Evolutionary conservation across 495 filamentous ascomycete genomes (phyloP).

Genomic region (Xeromyces bisporus): DNA sequence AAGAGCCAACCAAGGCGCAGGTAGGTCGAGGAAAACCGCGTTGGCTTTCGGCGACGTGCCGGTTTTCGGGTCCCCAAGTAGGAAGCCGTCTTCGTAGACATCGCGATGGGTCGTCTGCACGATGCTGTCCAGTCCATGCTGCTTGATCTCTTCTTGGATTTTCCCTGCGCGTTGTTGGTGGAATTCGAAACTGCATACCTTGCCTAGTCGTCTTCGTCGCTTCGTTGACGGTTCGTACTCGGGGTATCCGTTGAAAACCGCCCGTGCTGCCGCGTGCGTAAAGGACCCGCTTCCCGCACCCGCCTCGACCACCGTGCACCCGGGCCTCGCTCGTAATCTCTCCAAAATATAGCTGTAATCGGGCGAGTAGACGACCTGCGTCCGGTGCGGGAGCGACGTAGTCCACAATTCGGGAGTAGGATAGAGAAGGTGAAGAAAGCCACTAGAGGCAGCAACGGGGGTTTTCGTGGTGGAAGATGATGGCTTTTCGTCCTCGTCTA

Average conservation of each 20-base stretch:
- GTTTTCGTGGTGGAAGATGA: slow-evolving; percentile 15
- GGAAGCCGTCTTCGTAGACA: slow-evolving; percentile 78
- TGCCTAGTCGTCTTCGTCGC: slow-evolving; percentile 36
- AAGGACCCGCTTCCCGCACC: slow-evolving; percentile 91
- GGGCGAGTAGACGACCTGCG: slow-evolving; percentile 94
- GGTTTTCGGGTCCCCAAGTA: slow-evolving; percentile 33
- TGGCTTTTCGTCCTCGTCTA: slow-evolving; percentile 13
- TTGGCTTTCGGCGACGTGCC: slow-evolving; percentile 45
- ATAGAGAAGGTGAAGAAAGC: slow-evolving; percentile 78
- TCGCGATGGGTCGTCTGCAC: slow-evolving; percentile 81
- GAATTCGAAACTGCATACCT: slow-evolving; percentile 88
- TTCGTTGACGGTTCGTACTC: slow-evolving; percentile 13
- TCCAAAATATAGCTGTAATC: slow-evolving; percentile 95
- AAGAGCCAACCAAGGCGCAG: slow-evolving; percentile 82
- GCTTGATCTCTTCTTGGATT: slow-evolving; percentile 52
- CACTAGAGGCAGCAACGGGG: slow-evolving; percentile 48
- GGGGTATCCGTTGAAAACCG: slow-evolving; percentile 73
- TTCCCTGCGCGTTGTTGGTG: slow-evolving; percentile 61
- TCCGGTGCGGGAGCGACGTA: slow-evolving; percentile 71
- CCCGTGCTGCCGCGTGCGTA: slow-evolving; percentile 75
- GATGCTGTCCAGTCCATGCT: slow-evolving; percentile 54
- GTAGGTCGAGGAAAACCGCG: slow-evolving; percentile 81
- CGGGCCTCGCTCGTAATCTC: slow-evolving; percentile 65
- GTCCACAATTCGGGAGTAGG: slow-evolving; percentile 95
- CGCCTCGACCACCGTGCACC: slow-evolving; percentile 71